Percentiles rank a stretch among this genome's conserved stretches.
Conservation (phyloP, 371 early-diverging fungal genomes). For the Gilbertella persicaria region DNA sequence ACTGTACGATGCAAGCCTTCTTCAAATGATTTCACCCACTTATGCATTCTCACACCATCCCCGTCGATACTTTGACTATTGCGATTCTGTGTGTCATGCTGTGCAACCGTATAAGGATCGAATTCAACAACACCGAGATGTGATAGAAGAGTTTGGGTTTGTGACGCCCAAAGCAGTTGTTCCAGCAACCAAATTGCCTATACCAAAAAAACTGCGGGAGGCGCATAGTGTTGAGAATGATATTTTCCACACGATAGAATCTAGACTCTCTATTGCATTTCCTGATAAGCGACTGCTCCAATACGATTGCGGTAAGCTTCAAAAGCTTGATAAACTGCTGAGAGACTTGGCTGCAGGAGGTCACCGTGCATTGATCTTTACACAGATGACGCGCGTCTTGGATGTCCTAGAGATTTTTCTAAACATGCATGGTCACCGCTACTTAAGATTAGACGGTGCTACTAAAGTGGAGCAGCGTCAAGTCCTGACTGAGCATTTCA, state of each 20-base stretch:
- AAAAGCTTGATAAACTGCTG: slow-evolving; percentile 79
- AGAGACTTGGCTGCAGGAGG: slow-evolving; percentile 72
- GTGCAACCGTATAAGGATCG: slow-evolving; percentile 54
- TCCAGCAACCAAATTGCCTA: too few relatives aligned
- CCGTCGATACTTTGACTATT: slow-evolving; percentile 26
- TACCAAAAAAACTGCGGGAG: background rate
- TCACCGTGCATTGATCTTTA: slow-evolving; percentile 92
- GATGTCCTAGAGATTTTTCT: slow-evolving; percentile 96
- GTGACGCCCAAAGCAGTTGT: slow-evolving; percentile 60
- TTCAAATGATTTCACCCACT: slow-evolving; percentile 11
- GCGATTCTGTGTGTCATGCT: slow-evolving; percentile 20
- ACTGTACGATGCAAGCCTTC: slow-evolving; percentile 44
- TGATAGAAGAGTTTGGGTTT: slow-evolving; percentile 67
- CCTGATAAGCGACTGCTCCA: slow-evolving; percentile 86
- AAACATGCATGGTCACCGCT: slow-evolving; percentile 83
- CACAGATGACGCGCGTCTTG: slow-evolving; percentile 98
- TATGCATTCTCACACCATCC: slow-evolving; percentile 21
- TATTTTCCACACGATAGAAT: slow-evolving; percentile 57
- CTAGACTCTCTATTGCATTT: slow-evolving; percentile 73
- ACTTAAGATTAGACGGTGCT: slow-evolving; percentile 86
- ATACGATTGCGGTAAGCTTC: slow-evolving; percentile 89
- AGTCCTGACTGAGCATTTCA: slow-evolving; percentile 86
- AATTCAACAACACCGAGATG: slow-evolving; percentile 40
- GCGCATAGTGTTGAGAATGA: slow-evolving; percentile 34
- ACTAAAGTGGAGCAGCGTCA: slow-evolving; percentile 86